Percentiles rank a stretch among this genome's conserved stretches.
Evolutionary conservation across 352 stramenopile species (phyloP).

Genomic region (Pseudoperonospora humuli): DNA sequence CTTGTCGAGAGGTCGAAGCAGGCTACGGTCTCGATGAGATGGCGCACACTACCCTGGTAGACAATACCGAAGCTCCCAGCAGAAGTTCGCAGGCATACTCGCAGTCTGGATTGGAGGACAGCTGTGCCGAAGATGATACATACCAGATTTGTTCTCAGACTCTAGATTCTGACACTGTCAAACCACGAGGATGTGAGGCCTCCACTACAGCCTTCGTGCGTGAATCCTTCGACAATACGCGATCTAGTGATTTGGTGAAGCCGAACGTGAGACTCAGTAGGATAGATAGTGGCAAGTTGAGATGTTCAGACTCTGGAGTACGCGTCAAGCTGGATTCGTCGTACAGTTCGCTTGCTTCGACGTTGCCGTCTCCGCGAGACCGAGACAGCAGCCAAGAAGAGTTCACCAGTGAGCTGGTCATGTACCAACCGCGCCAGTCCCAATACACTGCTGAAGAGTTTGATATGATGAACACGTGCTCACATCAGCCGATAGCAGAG

Average conservation of each 20-base stretch:
- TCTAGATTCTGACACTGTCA: background rate
- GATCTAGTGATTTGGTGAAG: slow-evolving; percentile 4
- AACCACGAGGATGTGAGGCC: background rate
- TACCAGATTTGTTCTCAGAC: slow-evolving; percentile 18
- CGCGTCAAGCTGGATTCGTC: slow-evolving; percentile 4
- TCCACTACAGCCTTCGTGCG: background rate
- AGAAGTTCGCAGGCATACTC: slow-evolving; percentile 5
- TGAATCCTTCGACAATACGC: background rate
- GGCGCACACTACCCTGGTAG: slow-evolving; percentile 1
- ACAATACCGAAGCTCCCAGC: background rate
- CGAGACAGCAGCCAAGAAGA: slow-evolving; percentile 14
- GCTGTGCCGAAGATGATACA: background rate
- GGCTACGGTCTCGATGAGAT: slow-evolving; percentile 1
- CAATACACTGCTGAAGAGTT: slow-evolving; percentile 9
- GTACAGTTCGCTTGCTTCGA: slow-evolving; percentile 17
- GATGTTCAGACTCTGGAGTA: background rate
- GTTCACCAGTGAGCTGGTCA: slow-evolving; percentile 10
- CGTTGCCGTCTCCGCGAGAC: slow-evolving; percentile 11
- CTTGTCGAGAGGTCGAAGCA: slow-evolving; percentile 10
- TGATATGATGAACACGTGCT: slow-evolving; percentile 10
- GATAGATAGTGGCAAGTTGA: slow-evolving; percentile 7
- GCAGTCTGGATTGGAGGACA: slow-evolving; percentile 6
- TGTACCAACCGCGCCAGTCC: slow-evolving; percentile 10
- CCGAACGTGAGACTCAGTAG: slow-evolving; percentile 2
- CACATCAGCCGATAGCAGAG: background rate